Base-by-base conservation (phyloP, 2,329 filamentous ascomycete species). In the Cercospora canescens region DNA sequence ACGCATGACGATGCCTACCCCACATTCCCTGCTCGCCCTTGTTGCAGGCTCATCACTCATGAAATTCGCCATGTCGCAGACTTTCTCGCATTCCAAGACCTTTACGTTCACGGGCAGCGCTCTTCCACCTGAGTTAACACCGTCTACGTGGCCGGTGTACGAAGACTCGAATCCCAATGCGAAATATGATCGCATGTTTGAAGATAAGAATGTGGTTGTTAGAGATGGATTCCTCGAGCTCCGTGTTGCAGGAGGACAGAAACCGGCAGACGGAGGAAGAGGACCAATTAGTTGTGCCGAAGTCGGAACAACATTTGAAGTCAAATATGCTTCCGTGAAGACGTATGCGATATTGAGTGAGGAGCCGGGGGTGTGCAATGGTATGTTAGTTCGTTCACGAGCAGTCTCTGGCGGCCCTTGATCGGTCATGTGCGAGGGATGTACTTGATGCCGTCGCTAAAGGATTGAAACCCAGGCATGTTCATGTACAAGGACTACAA, bases 401-500 rank as follows among this genome's bases (percentile, higher is more conserved):
- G 6, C 18, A 1, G 2, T 8, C 5, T 21, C 30, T 35, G 32
- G 32, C 14, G 14, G n/a, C n/a, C n/a, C n/a, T 52, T 24, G 14
- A 28, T 24, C 24, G 14, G 21, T 12, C 9, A 28, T 30, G 24
- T 7, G 45, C n/a, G 24, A 12, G 9, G 45, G 24, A 28, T 5
- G 45, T 2, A 16, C 24, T n/a, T 52, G 45, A 4, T 52, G n/a
- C 24, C n/a, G 6, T 8, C 21, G 52, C 52, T 56, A 5, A 56
- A 56, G 0, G 2, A 52, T n/a, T 14, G 52, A 34, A 35, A 7
- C 48, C 6, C 60, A 55, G 70, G 70, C 2, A 66, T 71, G 57
- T 73, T 72, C 66, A 66, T 69, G 24, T 72, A 71, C 58, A 39
- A 65, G 16, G 55, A 60, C 34, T 63, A 71, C 32, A 66, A 50